A percentile compares a stretch with the other conserved stretches of the same genome.
These are phyloP conservation scores for Exophiala dermatitidis DNA, from an alignment of 2,329 filamentous ascomycete genomes.

Conservation along the genomic window DNA sequence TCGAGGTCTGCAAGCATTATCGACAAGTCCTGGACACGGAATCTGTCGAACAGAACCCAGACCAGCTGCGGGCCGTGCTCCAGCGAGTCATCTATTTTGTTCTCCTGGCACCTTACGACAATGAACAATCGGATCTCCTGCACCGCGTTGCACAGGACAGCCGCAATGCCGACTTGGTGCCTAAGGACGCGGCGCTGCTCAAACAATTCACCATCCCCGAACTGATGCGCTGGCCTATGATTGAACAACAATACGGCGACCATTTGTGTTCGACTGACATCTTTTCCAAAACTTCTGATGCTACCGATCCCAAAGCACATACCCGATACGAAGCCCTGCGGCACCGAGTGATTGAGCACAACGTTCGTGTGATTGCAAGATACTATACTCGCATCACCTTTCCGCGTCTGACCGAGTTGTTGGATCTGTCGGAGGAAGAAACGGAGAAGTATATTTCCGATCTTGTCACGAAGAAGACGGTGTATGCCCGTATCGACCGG, in stretches of 20 bases:
- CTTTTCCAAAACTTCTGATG: slow-evolving; percentile 62
- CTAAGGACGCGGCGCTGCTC: slow-evolving; percentile 75
- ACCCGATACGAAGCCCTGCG: slow-evolving; percentile 89
- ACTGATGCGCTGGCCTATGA: slow-evolving; percentile 96
- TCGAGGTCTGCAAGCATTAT: slow-evolving; percentile 97
- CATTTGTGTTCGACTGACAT: slow-evolving; percentile 86
- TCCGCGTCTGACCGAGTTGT: slow-evolving; percentile 77
- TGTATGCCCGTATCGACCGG: slow-evolving; percentile 94
- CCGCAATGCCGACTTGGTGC: slow-evolving; percentile 63
- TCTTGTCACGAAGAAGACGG: slow-evolving; percentile 92
- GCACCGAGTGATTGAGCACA: slow-evolving; percentile 98
- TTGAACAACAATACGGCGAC: slow-evolving; percentile 78
- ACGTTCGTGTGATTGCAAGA: slow-evolving; percentile 92
- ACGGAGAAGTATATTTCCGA: slow-evolving; percentile 99
- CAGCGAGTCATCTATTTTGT: slow-evolving; percentile 97
- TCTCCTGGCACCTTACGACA: slow-evolving; percentile 93
- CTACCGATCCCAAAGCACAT: slow-evolving; percentile 70
- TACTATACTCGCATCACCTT: slow-evolving; percentile 98
- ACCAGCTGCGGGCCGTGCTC: slow-evolving; percentile 77
- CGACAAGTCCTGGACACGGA: slow-evolving; percentile 93
- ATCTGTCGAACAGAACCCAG: slow-evolving; percentile 81
- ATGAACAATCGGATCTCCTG: slow-evolving; percentile 94
- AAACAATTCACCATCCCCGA: slow-evolving; percentile 94
- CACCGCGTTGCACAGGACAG: slow-evolving; percentile 84
- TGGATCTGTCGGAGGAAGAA: slow-evolving; percentile 89